Evolutionary conservation across 2,329 filamentous ascomycete species (phyloP).

Genomic region (Fusarium tanahbumbuense): DNA sequence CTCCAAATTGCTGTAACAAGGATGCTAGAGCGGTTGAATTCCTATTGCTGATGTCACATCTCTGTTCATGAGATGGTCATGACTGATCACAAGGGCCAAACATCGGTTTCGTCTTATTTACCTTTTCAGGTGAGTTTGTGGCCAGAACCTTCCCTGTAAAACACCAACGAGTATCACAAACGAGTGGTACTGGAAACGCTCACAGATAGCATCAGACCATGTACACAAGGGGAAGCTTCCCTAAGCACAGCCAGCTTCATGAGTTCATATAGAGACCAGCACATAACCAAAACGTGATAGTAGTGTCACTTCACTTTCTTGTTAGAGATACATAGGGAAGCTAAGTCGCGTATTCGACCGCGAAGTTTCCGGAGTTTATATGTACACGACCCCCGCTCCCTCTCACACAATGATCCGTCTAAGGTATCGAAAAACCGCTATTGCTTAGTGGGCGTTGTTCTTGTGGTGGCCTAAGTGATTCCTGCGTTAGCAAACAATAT

Average conservation of each 20-base stretch:
- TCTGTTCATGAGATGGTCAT: not conserved
- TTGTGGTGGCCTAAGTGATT: conserved; percentile 89
- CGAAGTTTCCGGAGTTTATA: conserved; percentile 53
- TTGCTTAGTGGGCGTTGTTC: conserved; percentile 95
- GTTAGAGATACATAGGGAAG: conserved; percentile 52
- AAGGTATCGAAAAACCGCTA: conserved; percentile 31
- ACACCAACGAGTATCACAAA: not conserved
- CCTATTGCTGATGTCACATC: not conserved
- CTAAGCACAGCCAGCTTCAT: not conserved
- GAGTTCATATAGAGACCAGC: not conserved
- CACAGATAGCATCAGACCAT: not conserved
- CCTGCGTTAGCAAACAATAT: conserved; percentile 30
- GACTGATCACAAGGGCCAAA: not conserved
- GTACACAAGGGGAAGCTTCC: not conserved
- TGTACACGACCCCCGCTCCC: conserved; percentile 54
- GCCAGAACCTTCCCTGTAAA: not conserved
- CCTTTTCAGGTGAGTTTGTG: not conserved
- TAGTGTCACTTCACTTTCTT: conserved; percentile 47
- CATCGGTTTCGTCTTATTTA: not conserved
- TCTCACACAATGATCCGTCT: conserved; percentile 42
- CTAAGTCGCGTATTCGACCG: conserved; percentile 53
- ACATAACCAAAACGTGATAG: conserved; percentile 20
- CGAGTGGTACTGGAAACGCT: not conserved
- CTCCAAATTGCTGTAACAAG: not conserved
- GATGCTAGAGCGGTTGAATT: not conserved